These are phyloP conservation scores for Starmera dryadoides DNA, from an alignment of 805 yeast genomes.

Conservation along the genomic window DNA sequence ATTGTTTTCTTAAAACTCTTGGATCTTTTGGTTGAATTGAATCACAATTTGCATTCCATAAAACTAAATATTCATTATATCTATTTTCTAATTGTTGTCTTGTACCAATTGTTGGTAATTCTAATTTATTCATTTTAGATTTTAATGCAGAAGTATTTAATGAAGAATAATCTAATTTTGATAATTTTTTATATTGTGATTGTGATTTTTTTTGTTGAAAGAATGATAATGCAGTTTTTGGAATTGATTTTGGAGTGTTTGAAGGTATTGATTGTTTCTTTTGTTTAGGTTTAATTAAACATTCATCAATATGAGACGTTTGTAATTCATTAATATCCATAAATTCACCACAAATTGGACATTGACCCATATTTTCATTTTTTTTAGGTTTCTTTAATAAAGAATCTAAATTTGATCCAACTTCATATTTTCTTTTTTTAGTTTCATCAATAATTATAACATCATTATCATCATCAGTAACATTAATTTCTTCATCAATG, in stretches of 20 bases:
- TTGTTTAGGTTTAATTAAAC: slow-evolving; percentile 31
- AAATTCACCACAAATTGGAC: slow-evolving; percentile 55
- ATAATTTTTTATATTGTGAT: slow-evolving; percentile 33
- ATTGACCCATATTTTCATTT: slow-evolving; percentile 31
- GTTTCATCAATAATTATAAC: slow-evolving; percentile 22
- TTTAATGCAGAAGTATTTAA: slow-evolving; percentile 53
- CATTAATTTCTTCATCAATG: too few relatives aligned
- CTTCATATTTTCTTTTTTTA: slow-evolving; percentile 12
- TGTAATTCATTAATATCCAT: slow-evolving; percentile 50
- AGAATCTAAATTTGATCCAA: slow-evolving; percentile 8
- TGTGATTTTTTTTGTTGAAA: slow-evolving; percentile 22
- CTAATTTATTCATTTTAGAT: slow-evolving; percentile 45
- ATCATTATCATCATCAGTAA: slow-evolving; percentile 23
- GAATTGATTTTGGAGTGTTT: slow-evolving; percentile 1
- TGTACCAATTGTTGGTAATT: slow-evolving; percentile 57
- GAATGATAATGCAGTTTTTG: slow-evolving; percentile 19
- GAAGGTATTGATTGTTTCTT: slow-evolving; percentile 1
- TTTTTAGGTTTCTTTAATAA: slow-evolving; percentile 11
- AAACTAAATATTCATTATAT: slow-evolving; percentile 66
- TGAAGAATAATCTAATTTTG: slow-evolving; percentile 59
- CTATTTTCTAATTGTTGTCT: slow-evolving; percentile 58
- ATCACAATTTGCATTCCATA: slow-evolving; percentile 80
- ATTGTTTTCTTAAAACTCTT: slow-evolving; percentile 42
- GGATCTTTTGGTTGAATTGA: slow-evolving; percentile 57
- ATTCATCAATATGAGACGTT: slow-evolving; percentile 48